These are phyloP conservation scores for Pseudoscleropodium purum DNA, from an alignment of 225 moss, liverwort and hornwort genomes.

Conservation along the genomic window DNA sequence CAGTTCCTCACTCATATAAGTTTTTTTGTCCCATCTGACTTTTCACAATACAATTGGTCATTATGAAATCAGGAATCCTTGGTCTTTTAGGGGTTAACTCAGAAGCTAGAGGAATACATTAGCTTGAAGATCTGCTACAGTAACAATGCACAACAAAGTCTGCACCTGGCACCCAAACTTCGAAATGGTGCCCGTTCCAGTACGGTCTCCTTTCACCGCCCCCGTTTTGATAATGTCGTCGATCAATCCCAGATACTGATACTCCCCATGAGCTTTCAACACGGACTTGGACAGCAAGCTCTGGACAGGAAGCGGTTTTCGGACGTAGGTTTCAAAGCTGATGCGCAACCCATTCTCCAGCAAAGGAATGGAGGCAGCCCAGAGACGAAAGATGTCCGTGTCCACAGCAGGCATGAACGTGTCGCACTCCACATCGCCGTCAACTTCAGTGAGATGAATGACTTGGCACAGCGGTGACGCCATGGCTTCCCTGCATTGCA, in stretches of 20 bases:
- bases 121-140: neutral
- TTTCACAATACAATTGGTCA: neutral
- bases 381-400: conserved; percentile 42
- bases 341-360: conserved; percentile 63
- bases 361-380: conserved; percentile 61
- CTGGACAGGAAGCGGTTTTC: neutral
- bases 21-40: neutral
- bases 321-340: conserved; percentile 66
- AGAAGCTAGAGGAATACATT: neutral
- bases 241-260: conserved; percentile 69
- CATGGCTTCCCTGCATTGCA: conserved; percentile 59
- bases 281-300: conserved; percentile 31
- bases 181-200: conserved; percentile 81
- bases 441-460: conserved; percentile 78
- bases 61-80: neutral
- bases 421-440: conserved; percentile 57
- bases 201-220: conserved; percentile 70
- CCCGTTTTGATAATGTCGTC: conserved; percentile 71
- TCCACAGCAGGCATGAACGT: conserved; percentile 68
- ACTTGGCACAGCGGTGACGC: conserved; percentile 58
- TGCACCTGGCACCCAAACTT: conserved; percentile 88
- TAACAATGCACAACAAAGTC: neutral
- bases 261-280: conserved; percentile 62
- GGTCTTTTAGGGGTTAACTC: neutral
- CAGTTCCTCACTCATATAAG: neutral